Percentiles rank a stretch among this genome's conserved stretches.
Conservation (phyloP, 208 protist species). For the Leishmania mexicana region DNA sequence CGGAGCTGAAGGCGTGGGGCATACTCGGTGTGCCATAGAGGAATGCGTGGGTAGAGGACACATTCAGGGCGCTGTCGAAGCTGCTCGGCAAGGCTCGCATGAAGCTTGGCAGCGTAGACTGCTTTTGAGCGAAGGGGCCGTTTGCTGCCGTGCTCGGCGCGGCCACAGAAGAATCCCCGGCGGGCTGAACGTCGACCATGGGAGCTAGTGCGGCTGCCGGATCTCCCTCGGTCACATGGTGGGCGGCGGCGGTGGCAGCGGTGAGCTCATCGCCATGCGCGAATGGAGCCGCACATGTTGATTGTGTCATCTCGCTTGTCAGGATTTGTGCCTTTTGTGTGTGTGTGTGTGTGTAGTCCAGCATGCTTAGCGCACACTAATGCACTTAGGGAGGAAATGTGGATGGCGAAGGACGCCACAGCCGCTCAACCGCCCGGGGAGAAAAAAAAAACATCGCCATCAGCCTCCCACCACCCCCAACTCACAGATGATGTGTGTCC, state of each 20-base stretch:
- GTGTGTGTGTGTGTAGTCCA: neutral
- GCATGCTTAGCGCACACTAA: neutral
- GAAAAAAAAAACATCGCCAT: neutral
- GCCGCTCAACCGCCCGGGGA: neutral
- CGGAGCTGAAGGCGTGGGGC: conserved; percentile 81
- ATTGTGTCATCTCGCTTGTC: neutral
- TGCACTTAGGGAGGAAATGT: neutral
- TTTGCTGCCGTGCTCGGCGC: conserved; percentile 95
- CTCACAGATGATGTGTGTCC: no score
- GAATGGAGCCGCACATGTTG: conserved; percentile 37
- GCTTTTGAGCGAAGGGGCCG: conserved; percentile 97
- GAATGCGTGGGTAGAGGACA: conserved; percentile 89
- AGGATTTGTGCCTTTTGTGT: neutral
- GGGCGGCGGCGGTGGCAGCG: conserved; percentile 33
- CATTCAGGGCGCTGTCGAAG: conserved; percentile 86
- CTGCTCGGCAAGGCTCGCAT: conserved; percentile 66
- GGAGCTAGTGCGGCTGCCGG: conserved; percentile 96
- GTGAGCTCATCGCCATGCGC: conserved; percentile 93
- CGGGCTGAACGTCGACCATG: conserved; percentile 66
- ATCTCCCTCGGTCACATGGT: conserved; percentile 93
- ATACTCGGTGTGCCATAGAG: conserved; percentile 91
- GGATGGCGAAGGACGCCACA: neutral
- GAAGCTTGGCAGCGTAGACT: conserved; percentile 76
- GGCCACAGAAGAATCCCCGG: conserved; percentile 80
- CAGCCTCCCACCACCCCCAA: conserved; percentile 33